Evolutionary conservation across 176 grass and related monocot genomes (phyloP).

Genomic region (Ensete ventricosum): DNA sequence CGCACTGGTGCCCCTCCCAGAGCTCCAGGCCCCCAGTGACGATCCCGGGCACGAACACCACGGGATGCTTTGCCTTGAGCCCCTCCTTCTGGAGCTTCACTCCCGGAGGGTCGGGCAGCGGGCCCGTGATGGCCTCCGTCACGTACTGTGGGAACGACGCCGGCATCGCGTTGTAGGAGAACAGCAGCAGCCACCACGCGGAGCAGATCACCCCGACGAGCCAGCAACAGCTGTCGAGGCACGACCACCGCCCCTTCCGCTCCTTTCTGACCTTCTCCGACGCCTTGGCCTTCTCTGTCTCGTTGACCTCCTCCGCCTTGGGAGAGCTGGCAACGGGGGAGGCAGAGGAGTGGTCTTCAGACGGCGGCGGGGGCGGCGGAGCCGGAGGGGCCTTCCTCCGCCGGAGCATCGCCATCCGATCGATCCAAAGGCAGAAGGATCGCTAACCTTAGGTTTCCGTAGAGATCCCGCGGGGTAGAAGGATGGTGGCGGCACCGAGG

Average conservation of each 20-base stretch:
- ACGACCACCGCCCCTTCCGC: conserved; percentile 44
- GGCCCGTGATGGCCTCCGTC: conserved; percentile 86
- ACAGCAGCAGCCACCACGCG: conserved; percentile 83
- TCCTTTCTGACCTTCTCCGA: conserved; percentile 22
- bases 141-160: conserved; percentile 93
- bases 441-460: neutral
- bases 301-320: conserved; percentile 18
- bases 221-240: conserved; percentile 89
- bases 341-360: conserved; percentile 22
- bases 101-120: conserved; percentile 76
- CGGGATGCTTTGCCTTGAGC: conserved; percentile 64
- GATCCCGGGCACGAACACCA: conserved; percentile 96
- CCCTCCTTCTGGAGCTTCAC: conserved; percentile 93
- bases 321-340: conserved; percentile 19
- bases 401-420: conserved; percentile 61
- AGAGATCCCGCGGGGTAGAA: neutral
- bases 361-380: conserved; percentile 20
- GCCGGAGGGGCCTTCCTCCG: conserved; percentile 37
- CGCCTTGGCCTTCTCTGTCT: conserved; percentile 13
- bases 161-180: conserved; percentile 97
- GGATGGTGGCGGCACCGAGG: neutral
- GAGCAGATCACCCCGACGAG: conserved; percentile 82
- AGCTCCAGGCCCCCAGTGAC: conserved; percentile 93
- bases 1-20: conserved; percentile 94
- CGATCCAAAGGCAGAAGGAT: neutral